These are phyloP conservation scores for Myriosclerotinia scirpicola DNA, from an alignment of 2,329 filamentous ascomycete species.

Conservation along the genomic window DNA sequence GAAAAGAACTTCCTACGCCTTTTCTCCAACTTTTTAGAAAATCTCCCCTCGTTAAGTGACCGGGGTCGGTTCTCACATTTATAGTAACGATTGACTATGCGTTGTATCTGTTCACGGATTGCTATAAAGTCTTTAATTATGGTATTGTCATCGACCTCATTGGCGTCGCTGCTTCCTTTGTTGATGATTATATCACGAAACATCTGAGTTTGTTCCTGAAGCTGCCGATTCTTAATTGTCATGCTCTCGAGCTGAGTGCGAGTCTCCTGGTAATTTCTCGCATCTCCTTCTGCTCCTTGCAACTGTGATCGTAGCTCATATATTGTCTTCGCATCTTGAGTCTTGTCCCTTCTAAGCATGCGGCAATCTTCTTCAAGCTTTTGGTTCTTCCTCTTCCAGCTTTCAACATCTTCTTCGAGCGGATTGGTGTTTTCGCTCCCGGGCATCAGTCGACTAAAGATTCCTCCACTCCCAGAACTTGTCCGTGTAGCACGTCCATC, in stretches of 20 bases:
- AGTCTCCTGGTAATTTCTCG: background rate
- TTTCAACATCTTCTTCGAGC: background rate
- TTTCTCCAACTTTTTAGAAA: background rate
- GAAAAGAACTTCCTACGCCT: conserved; percentile 7
- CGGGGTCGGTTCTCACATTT: background rate
- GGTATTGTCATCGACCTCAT: conserved; percentile 9
- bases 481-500: background rate
- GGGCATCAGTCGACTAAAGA: conserved; percentile 4
- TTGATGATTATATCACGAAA: conserved; percentile 21
- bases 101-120: conserved; percentile 24
- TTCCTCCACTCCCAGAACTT: background rate
- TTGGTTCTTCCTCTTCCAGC: background rate
- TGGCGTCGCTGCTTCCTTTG: conserved; percentile 4
- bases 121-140: conserved; percentile 14
- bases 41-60: background rate
- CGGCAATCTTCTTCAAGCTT: background rate
- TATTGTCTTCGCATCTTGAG: background rate
- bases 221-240: conserved; percentile 4
- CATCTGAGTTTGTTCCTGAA: conserved; percentile 13
- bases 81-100: conserved; percentile 17
- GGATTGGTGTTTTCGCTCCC: background rate
- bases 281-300: background rate
- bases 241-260: background rate
- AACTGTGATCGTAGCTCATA: background rate
- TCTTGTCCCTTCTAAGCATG: background rate